Percentiles rank a stretch among this genome's conserved stretches.
phyloP scores from a whole-genome alignment of 2,329 filamentous ascomycete genomes.

The Cladosporium phlei region DNA sequence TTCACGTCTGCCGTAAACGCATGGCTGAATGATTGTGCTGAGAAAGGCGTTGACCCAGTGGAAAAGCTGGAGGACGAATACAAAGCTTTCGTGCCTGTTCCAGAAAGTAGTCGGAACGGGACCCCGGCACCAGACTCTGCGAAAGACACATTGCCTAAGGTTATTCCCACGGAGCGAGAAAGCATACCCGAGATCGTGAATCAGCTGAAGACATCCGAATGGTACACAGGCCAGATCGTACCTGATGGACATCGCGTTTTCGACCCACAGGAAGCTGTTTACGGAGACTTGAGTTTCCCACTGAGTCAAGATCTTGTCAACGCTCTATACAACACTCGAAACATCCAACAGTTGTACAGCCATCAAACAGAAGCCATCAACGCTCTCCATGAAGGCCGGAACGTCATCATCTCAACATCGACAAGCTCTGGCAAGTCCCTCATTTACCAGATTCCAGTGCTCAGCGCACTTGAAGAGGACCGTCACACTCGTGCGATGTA shows the following conservation, averaged over 20 bases:
- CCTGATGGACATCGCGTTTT: slow-evolving; percentile 89
- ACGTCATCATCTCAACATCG: slow-evolving; percentile 90
- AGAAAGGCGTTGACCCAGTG: slow-evolving; percentile 62
- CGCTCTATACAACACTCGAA: slow-evolving; percentile 85
- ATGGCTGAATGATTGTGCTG: slow-evolving; percentile 71
- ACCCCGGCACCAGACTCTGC: slow-evolving; percentile 38
- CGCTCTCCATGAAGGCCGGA: slow-evolving; percentile 69
- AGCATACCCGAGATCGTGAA: slow-evolving; percentile 77
- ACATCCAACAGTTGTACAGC: slow-evolving; percentile 79
- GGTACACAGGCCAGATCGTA: slow-evolving; percentile 91
- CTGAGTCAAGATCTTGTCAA: slow-evolving; percentile 93
- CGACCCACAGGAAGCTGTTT: slow-evolving; percentile 74
- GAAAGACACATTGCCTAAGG: slow-evolving; percentile 53
- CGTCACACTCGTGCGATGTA: slow-evolving; percentile 80
- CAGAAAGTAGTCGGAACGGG: slow-evolving; percentile 42
- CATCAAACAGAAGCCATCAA: slow-evolving; percentile 96
- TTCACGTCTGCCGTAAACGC: slow-evolving; percentile 71
- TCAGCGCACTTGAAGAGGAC: slow-evolving; percentile 80
- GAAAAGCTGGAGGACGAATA: slow-evolving; percentile 57
- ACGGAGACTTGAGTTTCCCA: slow-evolving; percentile 77
- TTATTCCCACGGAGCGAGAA: slow-evolving; percentile 75
- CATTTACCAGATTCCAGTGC: slow-evolving; percentile 93
- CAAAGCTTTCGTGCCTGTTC: slow-evolving; percentile 58
- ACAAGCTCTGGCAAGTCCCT: slow-evolving; percentile 95
- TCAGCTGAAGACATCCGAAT: slow-evolving; percentile 74